Evolutionary conservation across 805 yeast species (phyloP), one percentile per base, ranked within the genome.

Genomic region (Starmerella etchellsii): DNA sequence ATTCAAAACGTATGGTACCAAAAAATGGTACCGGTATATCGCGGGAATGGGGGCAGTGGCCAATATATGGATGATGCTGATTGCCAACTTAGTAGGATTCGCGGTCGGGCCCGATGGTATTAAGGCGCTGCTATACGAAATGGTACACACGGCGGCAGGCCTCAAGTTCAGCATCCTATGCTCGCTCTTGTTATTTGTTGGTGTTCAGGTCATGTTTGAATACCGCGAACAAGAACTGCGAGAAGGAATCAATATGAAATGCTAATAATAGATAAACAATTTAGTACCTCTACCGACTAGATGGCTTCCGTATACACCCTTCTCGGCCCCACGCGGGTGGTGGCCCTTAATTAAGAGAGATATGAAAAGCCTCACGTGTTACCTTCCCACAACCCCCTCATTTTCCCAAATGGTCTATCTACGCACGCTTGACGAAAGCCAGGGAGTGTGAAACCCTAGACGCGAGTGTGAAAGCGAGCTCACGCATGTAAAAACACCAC

Each of bases 31-130:
- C 59, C 71, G 96, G 50, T 81, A 79, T 56, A 54, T 78, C 13
- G 82, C 95, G 61, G 95, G 85, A 0, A 50, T 74, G 5, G 98
- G 98, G 3, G 95, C 88, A 3, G 93, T 87, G 23, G 55, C 69
- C 19, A 91, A 91, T 59, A 79, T 91, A 42, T 88, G 95, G 95
- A 71, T 88, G 79, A 88, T 91, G 98, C 85, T 91, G 85, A 70
- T 85, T 49, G 97, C 97, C 14, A 91, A 91, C 54, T 62, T 93
- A 39, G 84, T 81, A 55, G 99, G 99, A 0, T 91, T 91, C 60
- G 91, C 96, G 53, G 68, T 91, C 26, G 97, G 96, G 8, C 67
- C 76, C 23, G 95, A 84, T 44, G 99, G 98, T 1, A 76, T 87
- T 22, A 50, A 68, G 22, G 65, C 69, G 31, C 67, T 88, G 49